These are phyloP conservation scores for Gautieria morchelliformis DNA, from an alignment of 768 basidiomycete species.

Conservation along the genomic window DNA sequence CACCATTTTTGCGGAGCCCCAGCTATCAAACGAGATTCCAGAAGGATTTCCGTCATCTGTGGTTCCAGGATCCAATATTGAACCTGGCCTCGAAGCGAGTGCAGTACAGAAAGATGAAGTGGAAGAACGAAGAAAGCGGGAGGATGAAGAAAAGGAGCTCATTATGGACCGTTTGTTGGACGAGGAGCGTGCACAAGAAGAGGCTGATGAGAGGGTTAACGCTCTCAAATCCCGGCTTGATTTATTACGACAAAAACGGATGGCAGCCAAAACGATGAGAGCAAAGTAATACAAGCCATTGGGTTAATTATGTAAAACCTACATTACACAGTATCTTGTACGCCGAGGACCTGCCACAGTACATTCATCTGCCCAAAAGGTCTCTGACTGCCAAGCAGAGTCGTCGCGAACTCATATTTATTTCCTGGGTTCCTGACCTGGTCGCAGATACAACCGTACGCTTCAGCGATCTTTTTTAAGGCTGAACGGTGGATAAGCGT, in stretches of 20 bases:
- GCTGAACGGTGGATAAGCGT: conserved; percentile 68
- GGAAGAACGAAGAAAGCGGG: conserved; percentile 38
- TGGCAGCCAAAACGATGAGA: conserved; percentile 22
- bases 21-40: conserved; percentile 35
- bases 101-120: conserved; percentile 31
- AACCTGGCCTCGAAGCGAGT: conserved; percentile 15
- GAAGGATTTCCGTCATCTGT: conserved; percentile 36
- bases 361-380: conserved; percentile 73
- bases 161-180: conserved; percentile 81
- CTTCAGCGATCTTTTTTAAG: conserved; percentile 52
- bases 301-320: background rate
- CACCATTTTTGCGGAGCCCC: conserved; percentile 62
- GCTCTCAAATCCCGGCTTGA: conserved; percentile 59
- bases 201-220: conserved; percentile 68
- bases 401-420: conserved; percentile 85
- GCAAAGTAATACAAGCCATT: background rate
- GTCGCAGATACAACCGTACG: conserved; percentile 68
- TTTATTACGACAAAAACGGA: conserved; percentile 40
- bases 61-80: conserved; percentile 15
- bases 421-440: conserved; percentile 68
- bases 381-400: conserved; percentile 71
- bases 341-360: conserved; percentile 70
- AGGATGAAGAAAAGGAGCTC: conserved; percentile 66
- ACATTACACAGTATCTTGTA: conserved; percentile 32
- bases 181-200: conserved; percentile 81